Conservation (phyloP, 108 stramenopile species). For the Stephanodiscus triporus region DNA sequence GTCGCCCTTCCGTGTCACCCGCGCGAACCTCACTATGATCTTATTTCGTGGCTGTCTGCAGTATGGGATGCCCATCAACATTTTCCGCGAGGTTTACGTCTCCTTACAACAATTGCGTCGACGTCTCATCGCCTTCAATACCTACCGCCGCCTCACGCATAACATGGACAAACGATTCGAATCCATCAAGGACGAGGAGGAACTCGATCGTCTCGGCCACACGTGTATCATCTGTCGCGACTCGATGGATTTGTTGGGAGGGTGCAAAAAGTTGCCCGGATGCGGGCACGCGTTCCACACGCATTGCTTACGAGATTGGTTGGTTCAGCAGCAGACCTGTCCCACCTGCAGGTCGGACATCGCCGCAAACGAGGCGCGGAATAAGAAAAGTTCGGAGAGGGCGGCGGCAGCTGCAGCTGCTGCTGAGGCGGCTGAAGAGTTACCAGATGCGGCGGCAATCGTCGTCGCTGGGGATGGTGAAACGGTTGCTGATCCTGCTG, state of each 20-base stretch:
- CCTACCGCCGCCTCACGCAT: conserved; percentile 88
- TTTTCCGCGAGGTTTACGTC: conserved; percentile 92
- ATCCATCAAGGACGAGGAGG: conserved; percentile 82
- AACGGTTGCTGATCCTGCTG: not conserved
- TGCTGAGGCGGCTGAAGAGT: conserved; percentile 6
- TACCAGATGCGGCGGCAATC: not conserved
- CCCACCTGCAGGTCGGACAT: conserved; percentile 96
- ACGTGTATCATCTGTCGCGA: conserved; percentile 99
- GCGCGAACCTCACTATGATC: not conserved
- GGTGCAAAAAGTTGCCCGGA: conserved; percentile 87
- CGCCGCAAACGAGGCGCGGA: conserved; percentile 66
- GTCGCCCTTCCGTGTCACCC: not conserved
- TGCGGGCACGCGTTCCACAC: conserved; percentile 94
- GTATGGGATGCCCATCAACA: conserved; percentile 96
- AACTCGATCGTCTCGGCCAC: conserved; percentile 83
- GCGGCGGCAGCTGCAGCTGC: conserved; percentile 26
- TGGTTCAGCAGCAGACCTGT: conserved; percentile 97
- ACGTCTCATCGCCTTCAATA: conserved; percentile 75
- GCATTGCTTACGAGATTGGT: conserved; percentile 94
- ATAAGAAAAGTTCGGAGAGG: conserved; percentile 36
- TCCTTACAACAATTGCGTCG: conserved; percentile 79
- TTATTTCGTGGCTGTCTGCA: not conserved
- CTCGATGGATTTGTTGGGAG: conserved; percentile 84
- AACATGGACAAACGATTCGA: conserved; percentile 95
- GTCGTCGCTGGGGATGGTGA: conserved; percentile 1